Percentiles rank a stretch among this genome's conserved stretches.
These are phyloP conservation scores for Daldinia sp. DNA, from an alignment of 2,329 filamentous ascomycete species.

Conservation along the genomic window DNA sequence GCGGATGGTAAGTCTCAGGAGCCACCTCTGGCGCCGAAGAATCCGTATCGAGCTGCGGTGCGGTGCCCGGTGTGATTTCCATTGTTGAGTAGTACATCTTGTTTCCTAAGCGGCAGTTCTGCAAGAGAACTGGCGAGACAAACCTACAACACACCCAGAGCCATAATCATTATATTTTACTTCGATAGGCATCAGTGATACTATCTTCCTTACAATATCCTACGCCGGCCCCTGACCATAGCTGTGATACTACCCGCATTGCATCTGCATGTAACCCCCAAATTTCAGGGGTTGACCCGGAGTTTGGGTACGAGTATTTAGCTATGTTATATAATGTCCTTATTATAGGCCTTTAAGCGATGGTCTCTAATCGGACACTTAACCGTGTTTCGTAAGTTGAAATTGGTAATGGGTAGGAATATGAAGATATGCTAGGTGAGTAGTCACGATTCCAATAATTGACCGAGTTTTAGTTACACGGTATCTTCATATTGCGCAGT, in stretches of 20 bases:
- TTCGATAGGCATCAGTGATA: not conserved
- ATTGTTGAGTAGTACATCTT: conserved; percentile 32
- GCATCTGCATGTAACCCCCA: conserved; percentile 13
- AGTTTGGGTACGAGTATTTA: not conserved
- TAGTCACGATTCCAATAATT: not conserved
- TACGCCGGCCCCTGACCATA: conserved; percentile 8
- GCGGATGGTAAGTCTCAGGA: conserved; percentile 18
- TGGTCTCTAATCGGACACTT: not conserved
- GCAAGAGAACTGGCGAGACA: not conserved
- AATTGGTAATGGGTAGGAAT: not conserved
- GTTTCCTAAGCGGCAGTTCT: not conserved
- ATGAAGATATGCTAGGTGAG: not conserved
- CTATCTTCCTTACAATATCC: not conserved
- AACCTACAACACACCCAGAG: not conserved
- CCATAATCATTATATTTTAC: conserved; percentile 1
- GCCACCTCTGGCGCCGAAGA: conserved; percentile 3
- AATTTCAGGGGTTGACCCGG: conserved; percentile 7
- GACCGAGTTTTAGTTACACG: not conserved
- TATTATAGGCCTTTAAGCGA: not conserved
- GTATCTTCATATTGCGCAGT: not conserved
- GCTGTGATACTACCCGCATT: conserved; percentile 23
- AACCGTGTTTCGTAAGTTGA: not conserved
- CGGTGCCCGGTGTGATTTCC: conserved; percentile 11
- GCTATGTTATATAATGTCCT: not conserved
- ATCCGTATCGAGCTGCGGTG: conserved; percentile 20